phyloP scores from a whole-genome alignment of 805 yeast species.

The Candida vaughaniae region DNA sequence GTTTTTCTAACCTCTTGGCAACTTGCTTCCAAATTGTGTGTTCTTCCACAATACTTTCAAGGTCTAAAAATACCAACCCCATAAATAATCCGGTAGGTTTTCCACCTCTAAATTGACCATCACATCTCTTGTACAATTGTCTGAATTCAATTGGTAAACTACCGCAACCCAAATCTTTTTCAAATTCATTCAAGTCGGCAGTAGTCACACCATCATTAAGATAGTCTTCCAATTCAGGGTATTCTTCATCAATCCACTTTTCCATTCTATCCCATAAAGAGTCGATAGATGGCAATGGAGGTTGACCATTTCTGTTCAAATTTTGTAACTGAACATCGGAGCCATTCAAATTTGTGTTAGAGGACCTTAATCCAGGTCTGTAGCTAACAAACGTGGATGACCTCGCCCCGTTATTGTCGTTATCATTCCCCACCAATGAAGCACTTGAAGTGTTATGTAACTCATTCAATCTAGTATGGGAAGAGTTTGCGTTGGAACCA shows the following conservation, averaged over 20 bases:
- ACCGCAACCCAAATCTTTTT: constrained; percentile 43
- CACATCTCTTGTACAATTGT: constrained; percentile 45
- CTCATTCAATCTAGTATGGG: constrained; percentile 37
- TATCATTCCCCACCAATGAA: constrained; percentile 21
- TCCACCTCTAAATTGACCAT: constrained; percentile 46
- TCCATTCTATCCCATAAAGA: constrained; percentile 45
- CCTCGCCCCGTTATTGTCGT: constrained; percentile 12
- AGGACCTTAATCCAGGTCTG: constrained; percentile 46
- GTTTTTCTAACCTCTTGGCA: constrained; percentile 39
- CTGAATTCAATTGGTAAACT: constrained; percentile 44
- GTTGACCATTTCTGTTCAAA: constrained; percentile 46
- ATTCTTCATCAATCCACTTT: constrained; percentile 43
- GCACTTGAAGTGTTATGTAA: constrained; percentile 28
- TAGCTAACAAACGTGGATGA: constrained; percentile 24
- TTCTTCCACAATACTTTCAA: constrained; percentile 43
- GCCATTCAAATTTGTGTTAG: constrained; percentile 32
- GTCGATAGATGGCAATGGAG: constrained; percentile 48
- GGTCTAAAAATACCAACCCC: constrained; percentile 43
- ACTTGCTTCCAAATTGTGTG: constrained; percentile 42
- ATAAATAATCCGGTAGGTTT: constrained; percentile 45
- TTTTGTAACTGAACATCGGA: constrained; percentile 47
- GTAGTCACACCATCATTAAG: constrained; percentile 44
- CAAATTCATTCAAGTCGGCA: constrained; percentile 47
- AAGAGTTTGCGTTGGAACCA: constrained; percentile 17
- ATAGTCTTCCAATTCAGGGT: constrained; percentile 45